These are phyloP conservation scores for Catunica adiposa DNA, from an alignment of 2,329 filamentous ascomycete species.

Conservation along the genomic window DNA sequence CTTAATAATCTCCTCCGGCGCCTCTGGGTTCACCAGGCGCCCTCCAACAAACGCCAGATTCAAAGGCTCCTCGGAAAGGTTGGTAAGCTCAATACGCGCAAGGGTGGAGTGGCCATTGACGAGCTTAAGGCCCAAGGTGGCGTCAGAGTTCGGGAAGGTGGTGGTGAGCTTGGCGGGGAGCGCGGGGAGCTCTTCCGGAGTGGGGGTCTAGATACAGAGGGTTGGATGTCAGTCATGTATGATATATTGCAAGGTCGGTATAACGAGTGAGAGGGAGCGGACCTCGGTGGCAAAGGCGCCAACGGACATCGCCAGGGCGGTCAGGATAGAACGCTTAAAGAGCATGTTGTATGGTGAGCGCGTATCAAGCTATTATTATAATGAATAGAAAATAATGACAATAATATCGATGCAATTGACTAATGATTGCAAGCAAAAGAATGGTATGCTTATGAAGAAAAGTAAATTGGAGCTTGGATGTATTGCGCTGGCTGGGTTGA, in stretches of 20 bases:
- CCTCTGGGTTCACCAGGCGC: conserved; percentile 44
- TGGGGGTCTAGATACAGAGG: neutral
- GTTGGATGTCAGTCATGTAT: conserved; percentile 13
- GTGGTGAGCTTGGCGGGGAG: conserved; percentile 33
- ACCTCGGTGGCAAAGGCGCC: conserved; percentile 35
- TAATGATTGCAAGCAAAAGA: too few species aligned
- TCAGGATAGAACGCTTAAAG: conserved; percentile 55
- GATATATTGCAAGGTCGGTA: neutral
- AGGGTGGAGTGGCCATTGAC: conserved; percentile 81
- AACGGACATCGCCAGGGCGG: conserved; percentile 53
- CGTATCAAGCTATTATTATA: neutral
- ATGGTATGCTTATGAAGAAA: neutral
- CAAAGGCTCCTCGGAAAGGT: conserved; percentile 64
- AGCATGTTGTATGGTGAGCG: conserved; percentile 40
- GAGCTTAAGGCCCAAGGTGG: conserved; percentile 77
- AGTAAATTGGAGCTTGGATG: neutral
- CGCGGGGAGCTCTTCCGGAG: conserved; percentile 9
- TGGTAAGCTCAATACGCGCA: conserved; percentile 66
- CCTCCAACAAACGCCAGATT: conserved; percentile 63
- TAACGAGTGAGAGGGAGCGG: neutral
- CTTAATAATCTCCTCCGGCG: conserved; percentile 42
- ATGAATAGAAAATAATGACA: neutral
- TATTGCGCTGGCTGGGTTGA: neutral
- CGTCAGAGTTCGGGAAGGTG: conserved; percentile 52
- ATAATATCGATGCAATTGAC: neutral